These are phyloP conservation scores for Phytophthora citricola DNA, from an alignment of 352 stramenopile species.

Conservation along the genomic window DNA sequence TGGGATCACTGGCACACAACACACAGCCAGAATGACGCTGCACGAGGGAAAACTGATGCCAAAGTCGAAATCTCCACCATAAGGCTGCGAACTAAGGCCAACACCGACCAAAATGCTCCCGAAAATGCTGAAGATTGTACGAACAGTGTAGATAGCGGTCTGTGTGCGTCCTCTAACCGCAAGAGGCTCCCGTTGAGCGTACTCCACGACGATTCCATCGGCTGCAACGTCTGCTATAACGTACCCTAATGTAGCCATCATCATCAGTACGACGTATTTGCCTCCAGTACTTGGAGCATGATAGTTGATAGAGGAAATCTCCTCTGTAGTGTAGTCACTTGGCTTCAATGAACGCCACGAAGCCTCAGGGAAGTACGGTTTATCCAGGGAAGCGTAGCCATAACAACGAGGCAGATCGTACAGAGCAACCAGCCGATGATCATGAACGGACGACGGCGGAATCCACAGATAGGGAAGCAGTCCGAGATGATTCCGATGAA, in stretches of 20 bases:
- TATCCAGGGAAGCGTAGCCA: slow-evolving; percentile 45
- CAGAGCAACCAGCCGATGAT: slow-evolving; percentile 62
- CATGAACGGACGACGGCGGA: slow-evolving; percentile 67
- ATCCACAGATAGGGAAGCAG: slow-evolving; percentile 65
- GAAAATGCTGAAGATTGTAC: slow-evolving; percentile 44
- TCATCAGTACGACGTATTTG: slow-evolving; percentile 67
- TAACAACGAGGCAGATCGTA: slow-evolving; percentile 44
- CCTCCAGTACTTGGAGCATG: slow-evolving; percentile 36
- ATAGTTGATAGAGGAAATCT: slow-evolving; percentile 42
- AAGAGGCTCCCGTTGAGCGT: slow-evolving; percentile 51
- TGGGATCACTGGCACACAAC: slow-evolving; percentile 37
- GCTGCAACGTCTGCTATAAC: slow-evolving; percentile 56
- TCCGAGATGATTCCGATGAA: slow-evolving; percentile 73
- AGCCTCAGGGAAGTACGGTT: slow-evolving; percentile 60
- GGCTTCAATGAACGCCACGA: slow-evolving; percentile 33
- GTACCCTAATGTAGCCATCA: slow-evolving; percentile 58
- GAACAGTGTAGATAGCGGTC: slow-evolving; percentile 49
- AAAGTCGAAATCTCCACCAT: slow-evolving; percentile 46
- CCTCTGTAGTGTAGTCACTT: slow-evolving; percentile 28
- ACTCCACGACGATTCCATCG: slow-evolving; percentile 54
- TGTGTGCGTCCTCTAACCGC: slow-evolving; percentile 42
- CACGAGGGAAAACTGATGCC: slow-evolving; percentile 38
- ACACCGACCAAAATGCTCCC: slow-evolving; percentile 44
- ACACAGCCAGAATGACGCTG: slow-evolving; percentile 35
- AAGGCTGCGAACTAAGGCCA: slow-evolving; percentile 40